A percentile compares a stretch with the other conserved stretches of the same genome.
Conservation (phyloP, 345 rosid species). For the Clausena lansium region DNA sequence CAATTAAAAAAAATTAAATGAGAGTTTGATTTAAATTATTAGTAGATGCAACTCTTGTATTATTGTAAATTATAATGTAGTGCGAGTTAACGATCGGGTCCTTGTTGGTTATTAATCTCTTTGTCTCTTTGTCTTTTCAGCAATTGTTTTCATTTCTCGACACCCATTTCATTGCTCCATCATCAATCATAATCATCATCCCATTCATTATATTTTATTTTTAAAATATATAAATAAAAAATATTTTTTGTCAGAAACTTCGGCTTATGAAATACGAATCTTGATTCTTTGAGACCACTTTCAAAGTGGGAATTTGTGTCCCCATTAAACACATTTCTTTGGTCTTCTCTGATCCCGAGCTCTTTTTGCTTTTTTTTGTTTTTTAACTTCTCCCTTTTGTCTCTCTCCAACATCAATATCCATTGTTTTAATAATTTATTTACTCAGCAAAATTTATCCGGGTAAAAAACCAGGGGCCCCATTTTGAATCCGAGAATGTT, state of each 20-base stretch:
- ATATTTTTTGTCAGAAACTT: conserved; percentile 39
- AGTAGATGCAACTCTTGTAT: no score
- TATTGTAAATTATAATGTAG: no score
- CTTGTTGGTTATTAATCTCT: background rate
- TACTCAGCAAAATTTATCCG: no score
- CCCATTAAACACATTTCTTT: conserved; percentile 28
- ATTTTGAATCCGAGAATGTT: background rate
- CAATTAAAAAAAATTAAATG: no score
- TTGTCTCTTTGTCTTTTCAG: conserved; percentile 14
- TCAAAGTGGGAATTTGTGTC: conserved; percentile 19
- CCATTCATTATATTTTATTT: background rate
- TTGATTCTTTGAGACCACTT: conserved; percentile 17
- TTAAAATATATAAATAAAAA: no score
- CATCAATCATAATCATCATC: background rate
- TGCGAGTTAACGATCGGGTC: no score
- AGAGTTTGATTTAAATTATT: no score
- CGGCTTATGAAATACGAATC: conserved; percentile 16
- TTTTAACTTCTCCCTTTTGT: conserved; percentile 28
- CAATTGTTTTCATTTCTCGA: background rate
- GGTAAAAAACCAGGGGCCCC: background rate
- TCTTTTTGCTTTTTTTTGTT: conserved; percentile 10
- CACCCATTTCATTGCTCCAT: background rate
- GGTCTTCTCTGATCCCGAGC: conserved; percentile 48
- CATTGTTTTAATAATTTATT: background rate
- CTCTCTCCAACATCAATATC: conserved; percentile 25